Evolutionary conservation across 371 early-diverging fungal genomes (phyloP).

Genomic region (Mucor lusitanicus): DNA sequence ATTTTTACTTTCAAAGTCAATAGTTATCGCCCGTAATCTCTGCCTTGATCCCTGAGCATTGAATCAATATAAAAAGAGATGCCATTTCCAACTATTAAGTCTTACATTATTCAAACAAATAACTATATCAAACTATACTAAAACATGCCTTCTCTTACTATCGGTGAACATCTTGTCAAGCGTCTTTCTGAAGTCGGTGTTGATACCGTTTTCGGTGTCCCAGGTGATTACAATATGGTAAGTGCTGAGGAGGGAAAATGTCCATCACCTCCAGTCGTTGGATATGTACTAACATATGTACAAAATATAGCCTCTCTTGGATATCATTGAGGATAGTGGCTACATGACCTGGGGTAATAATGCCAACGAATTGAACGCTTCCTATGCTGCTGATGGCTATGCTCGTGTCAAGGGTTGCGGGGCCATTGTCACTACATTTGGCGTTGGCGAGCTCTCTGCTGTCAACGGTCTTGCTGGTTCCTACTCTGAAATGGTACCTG

Average conservation of each 20-base stretch:
- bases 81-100: neutral
- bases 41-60: neutral
- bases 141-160: slow-evolving; percentile 17
- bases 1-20: neutral
- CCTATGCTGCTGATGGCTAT: slow-evolving; percentile 61
- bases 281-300: too few species aligned
- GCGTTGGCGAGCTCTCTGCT: slow-evolving; percentile 58
- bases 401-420: slow-evolving; percentile 42
- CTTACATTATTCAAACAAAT: neutral
- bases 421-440: slow-evolving; percentile 58
- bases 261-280: neutral
- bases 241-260: neutral
- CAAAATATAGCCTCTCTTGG: slow-evolving; percentile 35
- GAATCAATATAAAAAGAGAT: neutral
- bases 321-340: slow-evolving; percentile 36
- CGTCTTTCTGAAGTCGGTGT: slow-evolving; percentile 50
- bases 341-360: slow-evolving; percentile 42
- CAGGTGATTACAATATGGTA: slow-evolving; percentile 56
- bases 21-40: neutral
- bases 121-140: neutral
- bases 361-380: slow-evolving; percentile 49
- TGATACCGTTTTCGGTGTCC: slow-evolving; percentile 48
- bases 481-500: slow-evolving; percentile 55
- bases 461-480: slow-evolving; percentile 58
- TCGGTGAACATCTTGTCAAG: slow-evolving; percentile 38